These are phyloP conservation scores for Metschnikowia koreensis DNA, from an alignment of 805 yeast species.

Conservation along the genomic window DNA sequence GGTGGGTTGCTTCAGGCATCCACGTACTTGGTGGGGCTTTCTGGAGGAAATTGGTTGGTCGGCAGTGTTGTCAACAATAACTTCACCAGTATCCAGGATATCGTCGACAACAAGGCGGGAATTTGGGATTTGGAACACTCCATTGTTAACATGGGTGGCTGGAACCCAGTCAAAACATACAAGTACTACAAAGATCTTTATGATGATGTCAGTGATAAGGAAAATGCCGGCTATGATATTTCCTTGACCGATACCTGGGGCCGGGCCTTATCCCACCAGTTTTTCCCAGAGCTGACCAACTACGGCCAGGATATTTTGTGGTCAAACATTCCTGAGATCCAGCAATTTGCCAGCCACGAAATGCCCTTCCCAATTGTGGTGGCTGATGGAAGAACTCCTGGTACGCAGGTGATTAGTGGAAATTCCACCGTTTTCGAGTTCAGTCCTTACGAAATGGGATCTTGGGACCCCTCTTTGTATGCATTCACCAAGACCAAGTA, in stretches of 20 bases:
- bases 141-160: constrained; percentile 21
- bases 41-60: constrained; percentile 58
- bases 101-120: constrained; percentile 22
- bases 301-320: constrained; percentile 31
- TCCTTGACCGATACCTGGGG: constrained; percentile 46
- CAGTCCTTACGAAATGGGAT: constrained; percentile 56
- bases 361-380: constrained; percentile 43
- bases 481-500: constrained; percentile 67
- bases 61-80: constrained; percentile 61
- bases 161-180: constrained; percentile 23
- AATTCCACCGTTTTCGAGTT: constrained; percentile 41
- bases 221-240: constrained; percentile 37
- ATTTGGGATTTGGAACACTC: constrained; percentile 38
- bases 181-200: constrained; percentile 27
- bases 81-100: constrained; percentile 50
- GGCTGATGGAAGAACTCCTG: constrained; percentile 40
- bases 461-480: constrained; percentile 78
- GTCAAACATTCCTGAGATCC: constrained; percentile 27
- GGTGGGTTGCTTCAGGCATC: constrained; percentile 22
- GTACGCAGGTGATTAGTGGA: constrained; percentile 26
- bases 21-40: constrained; percentile 20
- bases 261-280: constrained; percentile 40
- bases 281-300: constrained; percentile 29
- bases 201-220: constrained; percentile 30
- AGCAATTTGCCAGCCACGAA: constrained; percentile 27